Conservation (phyloP, 176 grass and related monocot genomes). For the Juncus effusus region DNA sequence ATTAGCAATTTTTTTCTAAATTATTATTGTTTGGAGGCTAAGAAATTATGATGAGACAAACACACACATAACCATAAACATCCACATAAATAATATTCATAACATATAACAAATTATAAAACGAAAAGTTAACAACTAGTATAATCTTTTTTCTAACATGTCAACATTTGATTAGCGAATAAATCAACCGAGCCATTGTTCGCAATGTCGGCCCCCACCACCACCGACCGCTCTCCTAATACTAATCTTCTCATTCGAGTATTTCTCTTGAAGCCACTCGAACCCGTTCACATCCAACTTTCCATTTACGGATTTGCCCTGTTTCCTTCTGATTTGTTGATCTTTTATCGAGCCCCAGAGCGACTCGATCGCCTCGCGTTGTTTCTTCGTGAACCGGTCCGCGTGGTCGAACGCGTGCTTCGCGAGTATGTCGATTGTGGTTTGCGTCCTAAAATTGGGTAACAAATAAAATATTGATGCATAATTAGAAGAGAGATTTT, state of each 20-base stretch:
- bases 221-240: conserved; percentile 59
- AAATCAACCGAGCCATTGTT: conserved; percentile 66
- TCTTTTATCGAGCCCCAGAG: conserved; percentile 92
- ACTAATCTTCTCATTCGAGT: conserved; percentile 85
- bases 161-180: too few relatives aligned
- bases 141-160: too few relatives aligned
- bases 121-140: too few relatives aligned
- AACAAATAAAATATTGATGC: neutral
- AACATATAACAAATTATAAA: too few relatives aligned
- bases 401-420: conserved; percentile 72
- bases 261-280: conserved; percentile 83
- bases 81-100: too few relatives aligned
- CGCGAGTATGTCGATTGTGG: conserved; percentile 68
- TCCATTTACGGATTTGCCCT: conserved; percentile 82
- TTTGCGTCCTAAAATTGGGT: conserved; percentile 79
- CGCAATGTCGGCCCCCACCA: conserved; percentile 56
- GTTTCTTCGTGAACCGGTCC: conserved; percentile 56
- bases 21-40: too few relatives aligned
- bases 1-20: conserved; percentile 24
- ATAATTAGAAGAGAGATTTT: too few relatives aligned
- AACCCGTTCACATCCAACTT: conserved; percentile 87
- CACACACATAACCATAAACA: too few relatives aligned
- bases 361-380: conserved; percentile 59
- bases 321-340: conserved; percentile 72
- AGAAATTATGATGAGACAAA: too few relatives aligned